Evolutionary conservation across 495 filamentous ascomycete genomes (phyloP).

Genomic region (Aspergillus taichungensis): DNA sequence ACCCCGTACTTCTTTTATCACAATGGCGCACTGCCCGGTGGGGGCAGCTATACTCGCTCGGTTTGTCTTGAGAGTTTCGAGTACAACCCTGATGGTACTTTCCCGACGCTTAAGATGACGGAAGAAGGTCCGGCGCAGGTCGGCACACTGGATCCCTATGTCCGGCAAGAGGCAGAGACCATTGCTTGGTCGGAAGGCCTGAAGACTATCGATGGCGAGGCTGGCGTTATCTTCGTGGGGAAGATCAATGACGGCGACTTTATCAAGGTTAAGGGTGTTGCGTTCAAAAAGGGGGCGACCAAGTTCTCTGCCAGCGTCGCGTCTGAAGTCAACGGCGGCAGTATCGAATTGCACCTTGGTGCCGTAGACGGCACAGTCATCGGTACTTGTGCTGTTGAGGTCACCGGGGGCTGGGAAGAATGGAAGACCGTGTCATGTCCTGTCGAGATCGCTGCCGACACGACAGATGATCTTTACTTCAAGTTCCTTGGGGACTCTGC

Average conservation of each 20-base stretch:
- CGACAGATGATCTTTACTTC: too few species aligned
- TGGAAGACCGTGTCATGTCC: constrained; percentile 7
- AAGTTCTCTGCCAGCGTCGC: constrained; percentile 6
- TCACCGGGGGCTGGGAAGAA: constrained; percentile 12
- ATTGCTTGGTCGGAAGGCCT: constrained; percentile 11
- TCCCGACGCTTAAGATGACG: constrained; percentile 20
- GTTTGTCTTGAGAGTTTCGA: constrained; percentile 16
- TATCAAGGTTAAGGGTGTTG: constrained; percentile 15
- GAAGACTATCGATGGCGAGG: constrained; percentile 8
- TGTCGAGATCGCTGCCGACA: too few species aligned
- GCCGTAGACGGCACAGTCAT: constrained; percentile 4
- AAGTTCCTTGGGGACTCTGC: too few species aligned
- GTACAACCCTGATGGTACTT: constrained; percentile 19
- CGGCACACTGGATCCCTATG: constrained; percentile 7
- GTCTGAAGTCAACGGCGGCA: constrained; percentile 5
- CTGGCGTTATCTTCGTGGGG: constrained; percentile 10
- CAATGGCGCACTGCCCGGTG: constrained; percentile 21
- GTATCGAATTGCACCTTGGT: constrained; percentile 8
- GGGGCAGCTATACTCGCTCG: constrained; percentile 17
- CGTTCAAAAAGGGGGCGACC: constrained; percentile 6
- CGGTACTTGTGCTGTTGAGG: constrained; percentile 4
- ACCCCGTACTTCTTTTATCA: constrained; percentile 25
- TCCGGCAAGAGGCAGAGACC: constrained; percentile 10
- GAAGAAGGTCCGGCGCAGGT: constrained; percentile 7
- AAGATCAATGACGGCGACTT: constrained; percentile 12